These are phyloP conservation scores for Aspergillus haitiensis DNA, from an alignment of 495 filamentous ascomycete species.

Conservation along the genomic window DNA sequence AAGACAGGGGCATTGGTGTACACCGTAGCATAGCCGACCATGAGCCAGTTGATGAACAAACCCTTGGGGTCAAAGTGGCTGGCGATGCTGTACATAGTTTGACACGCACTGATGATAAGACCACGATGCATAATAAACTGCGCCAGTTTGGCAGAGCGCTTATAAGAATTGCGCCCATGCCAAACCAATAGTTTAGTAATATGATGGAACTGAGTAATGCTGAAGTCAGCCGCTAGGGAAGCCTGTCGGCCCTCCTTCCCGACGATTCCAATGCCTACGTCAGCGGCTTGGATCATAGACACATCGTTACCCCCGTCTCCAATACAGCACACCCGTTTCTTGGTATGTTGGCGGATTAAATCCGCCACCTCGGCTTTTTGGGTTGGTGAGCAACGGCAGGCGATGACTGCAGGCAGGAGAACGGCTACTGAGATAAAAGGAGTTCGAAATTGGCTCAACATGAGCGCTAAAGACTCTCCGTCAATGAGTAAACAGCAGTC, in stretches of 20 bases:
- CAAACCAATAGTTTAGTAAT: constrained; percentile 96
- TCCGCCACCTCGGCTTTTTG: constrained; percentile 94
- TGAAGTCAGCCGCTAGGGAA: constrained; percentile 92
- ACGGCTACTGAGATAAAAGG: constrained; percentile 91
- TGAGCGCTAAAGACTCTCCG: constrained; percentile 81
- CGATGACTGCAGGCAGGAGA: constrained; percentile 84
- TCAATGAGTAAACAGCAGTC: constrained; percentile 91
- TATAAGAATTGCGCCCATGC: constrained; percentile 97
- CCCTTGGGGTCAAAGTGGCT: constrained; percentile 88
- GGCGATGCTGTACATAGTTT: constrained; percentile 96
- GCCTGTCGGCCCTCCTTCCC: constrained; percentile 97
- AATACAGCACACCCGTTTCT: constrained; percentile 93
- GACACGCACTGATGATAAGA: constrained; percentile 89
- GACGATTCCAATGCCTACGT: constrained; percentile 96
- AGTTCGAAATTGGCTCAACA: constrained; percentile 74
- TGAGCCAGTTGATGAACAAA: constrained; percentile 93
- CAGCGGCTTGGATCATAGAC: constrained; percentile 97
- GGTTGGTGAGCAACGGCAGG: constrained; percentile 94
- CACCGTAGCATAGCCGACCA: constrained; percentile 94
- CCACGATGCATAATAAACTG: constrained; percentile 99
- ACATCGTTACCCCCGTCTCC: constrained; percentile 99
- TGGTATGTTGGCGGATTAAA: constrained; percentile 87
- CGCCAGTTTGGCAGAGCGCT: constrained; percentile 89
- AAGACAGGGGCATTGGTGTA: constrained; percentile 96
- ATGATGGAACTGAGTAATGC: constrained; percentile 90